Conservation (phyloP, 2,329 filamentous ascomycete species). For the Tolypocladium pustulatum region DNA sequence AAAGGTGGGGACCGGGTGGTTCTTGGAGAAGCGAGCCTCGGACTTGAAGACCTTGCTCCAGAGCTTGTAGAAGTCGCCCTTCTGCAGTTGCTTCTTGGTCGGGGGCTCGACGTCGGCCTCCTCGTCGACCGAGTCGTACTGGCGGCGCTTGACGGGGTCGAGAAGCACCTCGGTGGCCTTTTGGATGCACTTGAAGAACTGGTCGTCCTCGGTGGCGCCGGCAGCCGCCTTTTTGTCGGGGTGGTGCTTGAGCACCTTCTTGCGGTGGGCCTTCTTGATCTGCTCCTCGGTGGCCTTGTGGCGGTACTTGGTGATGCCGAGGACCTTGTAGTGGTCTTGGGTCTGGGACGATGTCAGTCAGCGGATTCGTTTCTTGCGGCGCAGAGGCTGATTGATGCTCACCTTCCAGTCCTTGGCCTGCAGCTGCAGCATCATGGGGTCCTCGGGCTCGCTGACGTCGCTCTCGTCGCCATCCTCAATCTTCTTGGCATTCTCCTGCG, state of each 20-base stretch:
- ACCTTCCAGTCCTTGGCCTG: conserved; percentile 99
- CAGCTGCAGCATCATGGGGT: conserved; percentile 80
- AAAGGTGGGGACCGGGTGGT: conserved; percentile 76
- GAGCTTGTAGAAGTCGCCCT: conserved; percentile 89
- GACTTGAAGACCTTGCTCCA: conserved; percentile 86
- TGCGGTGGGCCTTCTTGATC: conserved; percentile 97
- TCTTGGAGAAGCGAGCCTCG: conserved; percentile 87
- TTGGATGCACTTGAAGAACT: conserved; percentile 99
- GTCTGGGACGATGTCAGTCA: conserved; percentile 33
- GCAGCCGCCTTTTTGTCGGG: conserved; percentile 96
- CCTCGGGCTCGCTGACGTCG: conserved; percentile 89
- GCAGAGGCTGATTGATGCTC: conserved; percentile 15
- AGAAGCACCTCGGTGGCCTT: conserved; percentile 90
- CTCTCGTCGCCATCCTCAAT: conserved; percentile 82
- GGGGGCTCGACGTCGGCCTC: conserved; percentile 86
- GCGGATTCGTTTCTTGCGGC: neutral
- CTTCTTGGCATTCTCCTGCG: conserved; percentile 89
- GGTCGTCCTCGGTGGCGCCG: conserved; percentile 81
- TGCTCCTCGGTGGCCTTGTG: conserved; percentile 91
- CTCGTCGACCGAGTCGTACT: conserved; percentile 96
- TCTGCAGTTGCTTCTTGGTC: conserved; percentile 77
- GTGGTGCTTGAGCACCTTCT: conserved; percentile 98
- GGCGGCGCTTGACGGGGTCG: conserved; percentile 83
- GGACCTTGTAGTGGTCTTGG: conserved; percentile 96
- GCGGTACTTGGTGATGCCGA: conserved; percentile 86